Evolutionary conservation across 2,329 filamentous ascomycete species (phyloP), one percentile per base, ranked within the genome.

Genomic region (Colletotrichum truncatum): DNA sequence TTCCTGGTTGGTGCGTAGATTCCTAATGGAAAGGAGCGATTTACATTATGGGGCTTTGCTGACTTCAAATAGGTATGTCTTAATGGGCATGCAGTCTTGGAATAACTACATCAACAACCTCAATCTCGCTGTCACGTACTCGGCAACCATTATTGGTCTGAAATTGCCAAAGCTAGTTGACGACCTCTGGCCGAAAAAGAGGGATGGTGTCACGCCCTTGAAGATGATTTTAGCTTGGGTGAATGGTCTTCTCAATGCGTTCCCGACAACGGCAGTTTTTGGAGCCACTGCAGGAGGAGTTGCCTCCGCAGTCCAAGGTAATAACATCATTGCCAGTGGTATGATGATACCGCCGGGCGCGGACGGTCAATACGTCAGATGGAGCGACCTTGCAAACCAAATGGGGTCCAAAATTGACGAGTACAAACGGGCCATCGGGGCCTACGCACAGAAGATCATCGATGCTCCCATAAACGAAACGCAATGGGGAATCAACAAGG

Each of bases 31-130:
- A n/a, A n/a, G n/a, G 9, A 26, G 16, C 8, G 12, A n/a, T 18
- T 51, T 12, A 8, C 2, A 6, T 4, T 34, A 5, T 32, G 3
- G 12, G 39, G 1, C 14, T 14, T 4, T 14, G 14, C 53, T 56
- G 26, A 56, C 14, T 21, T 39, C 3, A 23, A 4, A 14, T 14
- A 61, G 58, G 58, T 61, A 61, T n/a, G 66, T 38, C 9, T 43
- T 69, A 3, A 48, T 68, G 53, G 65, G 26, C 14, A 54, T 58
- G 2, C 61, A 68, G 45, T 57, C 61, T 21, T 66, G 57, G 52
- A 68, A 68, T 39, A 53, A 59, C 10, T 66, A 69, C 39, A 61
- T 69, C 65, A 68, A 68, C 38, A 62, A 56, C 14, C 14, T 62
- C 4, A 46, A 48, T 12, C 30, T 38, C 12, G 58, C 58, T 12